Conservation (phyloP, 2,329 filamentous ascomycete genomes). For the Ceratocystis variospora region DNA sequence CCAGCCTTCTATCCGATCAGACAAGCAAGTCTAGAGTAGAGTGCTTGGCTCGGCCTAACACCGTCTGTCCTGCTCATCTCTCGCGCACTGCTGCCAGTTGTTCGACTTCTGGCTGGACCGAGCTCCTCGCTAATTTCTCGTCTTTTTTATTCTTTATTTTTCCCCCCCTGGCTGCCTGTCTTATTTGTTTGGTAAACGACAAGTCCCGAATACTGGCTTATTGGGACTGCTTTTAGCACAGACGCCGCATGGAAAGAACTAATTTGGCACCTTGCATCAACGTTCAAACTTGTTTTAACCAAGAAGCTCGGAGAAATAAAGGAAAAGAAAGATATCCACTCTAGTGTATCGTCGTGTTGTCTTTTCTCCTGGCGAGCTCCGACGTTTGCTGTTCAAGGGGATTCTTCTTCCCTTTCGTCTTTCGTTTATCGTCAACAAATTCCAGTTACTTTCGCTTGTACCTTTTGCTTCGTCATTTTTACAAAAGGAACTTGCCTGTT, state of each 20-base stretch:
- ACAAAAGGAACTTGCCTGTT: background rate
- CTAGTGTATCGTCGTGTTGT: background rate
- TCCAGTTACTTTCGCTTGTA: background rate
- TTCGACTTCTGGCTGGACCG: background rate
- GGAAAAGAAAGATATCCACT: background rate
- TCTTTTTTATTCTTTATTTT: background rate
- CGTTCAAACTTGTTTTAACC: background rate
- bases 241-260: background rate
- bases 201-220: background rate
- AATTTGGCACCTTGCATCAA: constrained; percentile 7
- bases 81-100: background rate
- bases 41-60: no score
- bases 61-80: background rate
- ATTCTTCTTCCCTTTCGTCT: background rate
- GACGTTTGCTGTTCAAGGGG: background rate
- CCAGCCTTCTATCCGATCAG: no score
- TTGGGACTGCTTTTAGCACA: constrained; percentile 8
- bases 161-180: background rate
- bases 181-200: background rate
- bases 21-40: no score
- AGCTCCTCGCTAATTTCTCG: background rate
- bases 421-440: background rate
- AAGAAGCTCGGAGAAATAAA: background rate
- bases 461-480: background rate
- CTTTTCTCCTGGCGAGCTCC: background rate